These are phyloP conservation scores for Macrolepiota albuminosa DNA, from an alignment of 768 basidiomycete genomes.

Conservation along the genomic window DNA sequence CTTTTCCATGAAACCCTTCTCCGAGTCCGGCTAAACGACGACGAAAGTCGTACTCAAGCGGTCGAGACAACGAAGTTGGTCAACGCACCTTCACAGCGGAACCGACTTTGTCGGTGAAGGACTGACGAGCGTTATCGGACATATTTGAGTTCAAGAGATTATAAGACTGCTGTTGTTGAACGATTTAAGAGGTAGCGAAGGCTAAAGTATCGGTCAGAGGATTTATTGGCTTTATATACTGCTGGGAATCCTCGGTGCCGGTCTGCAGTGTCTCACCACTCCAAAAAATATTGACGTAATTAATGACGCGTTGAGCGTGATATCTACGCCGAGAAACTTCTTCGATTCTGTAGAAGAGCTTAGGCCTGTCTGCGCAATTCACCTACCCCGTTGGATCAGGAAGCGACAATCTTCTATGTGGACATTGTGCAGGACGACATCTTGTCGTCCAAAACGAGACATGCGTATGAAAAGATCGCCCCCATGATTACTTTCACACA, in stretches of 20 bases:
- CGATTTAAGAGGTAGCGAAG: background rate
- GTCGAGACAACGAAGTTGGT: too few relatives aligned
- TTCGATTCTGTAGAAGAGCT: background rate
- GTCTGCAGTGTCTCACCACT: background rate
- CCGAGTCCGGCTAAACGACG: slow-evolving; percentile 45
- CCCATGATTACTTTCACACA: background rate
- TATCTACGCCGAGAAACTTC: background rate
- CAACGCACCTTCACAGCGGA: slow-evolving; percentile 43
- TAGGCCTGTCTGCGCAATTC: background rate
- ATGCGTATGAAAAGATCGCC: background rate
- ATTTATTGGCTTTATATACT: background rate
- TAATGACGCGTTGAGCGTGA: background rate
- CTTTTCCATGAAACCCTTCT: slow-evolving; percentile 53
- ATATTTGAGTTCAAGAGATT: slow-evolving; percentile 25
- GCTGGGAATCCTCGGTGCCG: background rate
- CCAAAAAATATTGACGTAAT: background rate
- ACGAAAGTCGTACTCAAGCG: background rate
- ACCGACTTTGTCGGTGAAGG: slow-evolving; percentile 51
- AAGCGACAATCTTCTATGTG: background rate
- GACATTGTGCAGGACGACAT: background rate
- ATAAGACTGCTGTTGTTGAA: background rate
- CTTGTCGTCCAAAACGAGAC: background rate
- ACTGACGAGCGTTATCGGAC: slow-evolving; percentile 56
- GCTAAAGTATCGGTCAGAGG: background rate
- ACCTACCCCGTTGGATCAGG: background rate